Conservation (phyloP, 208 protist genomes). For the Acanthamoeba culbertsoni region DNA sequence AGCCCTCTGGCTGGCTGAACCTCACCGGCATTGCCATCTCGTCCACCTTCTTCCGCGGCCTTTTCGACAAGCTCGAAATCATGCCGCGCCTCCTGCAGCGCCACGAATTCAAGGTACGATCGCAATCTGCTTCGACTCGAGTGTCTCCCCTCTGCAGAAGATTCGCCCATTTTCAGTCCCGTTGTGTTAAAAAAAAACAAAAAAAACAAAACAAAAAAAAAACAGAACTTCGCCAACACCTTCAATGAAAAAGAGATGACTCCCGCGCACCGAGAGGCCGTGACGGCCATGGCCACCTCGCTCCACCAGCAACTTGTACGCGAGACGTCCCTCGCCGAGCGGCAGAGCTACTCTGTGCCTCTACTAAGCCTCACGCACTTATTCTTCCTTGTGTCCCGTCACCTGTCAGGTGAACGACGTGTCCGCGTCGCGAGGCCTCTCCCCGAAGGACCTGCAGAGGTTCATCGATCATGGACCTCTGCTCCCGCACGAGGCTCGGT, state of each 20-base stretch:
- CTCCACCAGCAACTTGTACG: neutral
- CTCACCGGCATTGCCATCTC: neutral
- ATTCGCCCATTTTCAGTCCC: neutral
- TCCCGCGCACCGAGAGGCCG: neutral
- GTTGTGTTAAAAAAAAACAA: too few species aligned
- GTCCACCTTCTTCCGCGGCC: neutral
- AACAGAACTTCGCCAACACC: slow-evolving; percentile 40
- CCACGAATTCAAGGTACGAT: slow-evolving; percentile 39
- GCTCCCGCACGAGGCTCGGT: neutral
- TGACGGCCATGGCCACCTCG: neutral
- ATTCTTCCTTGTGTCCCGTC: neutral
- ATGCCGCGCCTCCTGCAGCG: neutral
- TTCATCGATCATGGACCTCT: slow-evolving; percentile 17
- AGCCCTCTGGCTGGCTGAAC: slow-evolving; percentile 9
- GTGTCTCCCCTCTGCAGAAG: neutral
- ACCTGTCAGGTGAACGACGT: neutral
- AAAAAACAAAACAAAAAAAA: neutral
- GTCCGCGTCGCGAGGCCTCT: neutral
- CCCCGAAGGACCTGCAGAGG: neutral
- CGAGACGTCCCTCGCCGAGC: neutral
- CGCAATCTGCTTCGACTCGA: neutral
- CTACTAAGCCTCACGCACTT: neutral
- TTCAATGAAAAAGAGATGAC: slow-evolving; percentile 45
- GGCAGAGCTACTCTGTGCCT: neutral
- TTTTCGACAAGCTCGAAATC: slow-evolving; percentile 29